A percentile compares a stretch with the other conserved stretches of the same genome.
phyloP scores from a whole-genome alignment of 2,329 filamentous ascomycete genomes.

The Cyphellophora europaea region DNA sequence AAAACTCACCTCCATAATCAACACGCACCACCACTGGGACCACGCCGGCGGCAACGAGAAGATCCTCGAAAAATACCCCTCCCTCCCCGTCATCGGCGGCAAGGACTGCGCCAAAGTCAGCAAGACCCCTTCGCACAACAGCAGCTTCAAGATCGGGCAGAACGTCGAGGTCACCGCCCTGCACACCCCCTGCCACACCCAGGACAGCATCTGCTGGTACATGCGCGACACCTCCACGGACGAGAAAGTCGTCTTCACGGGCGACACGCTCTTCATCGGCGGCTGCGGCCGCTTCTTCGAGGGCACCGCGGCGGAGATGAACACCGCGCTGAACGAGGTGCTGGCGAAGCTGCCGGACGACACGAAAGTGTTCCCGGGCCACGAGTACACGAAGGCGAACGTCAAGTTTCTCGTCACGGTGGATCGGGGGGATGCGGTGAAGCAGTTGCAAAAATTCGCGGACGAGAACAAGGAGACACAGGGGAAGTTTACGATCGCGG shows the following conservation, averaged over 20 bases:
- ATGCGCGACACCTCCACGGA: conserved; percentile 58
- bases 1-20: conserved; percentile 81
- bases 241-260: conserved; percentile 79
- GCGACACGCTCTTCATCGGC: conserved; percentile 91
- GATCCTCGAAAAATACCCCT: conserved; percentile 45
- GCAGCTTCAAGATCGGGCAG: conserved; percentile 71
- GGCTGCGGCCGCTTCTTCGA: conserved; percentile 96
- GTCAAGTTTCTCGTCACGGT: conserved; percentile 60
- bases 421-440: conserved; percentile 36
- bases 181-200: conserved; percentile 96
- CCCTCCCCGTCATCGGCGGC: conserved; percentile 74
- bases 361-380: conserved; percentile 86
- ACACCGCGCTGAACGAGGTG: conserved; percentile 80
- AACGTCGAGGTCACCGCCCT: conserved; percentile 73
- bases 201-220: conserved; percentile 95
- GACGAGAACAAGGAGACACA: conserved; percentile 78
- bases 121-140: conserved; percentile 62
- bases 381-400: conserved; percentile 97
- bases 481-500: conserved; percentile 90
- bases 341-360: conserved; percentile 76
- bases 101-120: conserved; percentile 76
- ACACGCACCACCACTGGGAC: conserved; percentile 94
- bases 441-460: conserved; percentile 68
- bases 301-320: conserved; percentile 80
- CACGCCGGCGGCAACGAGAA: conserved; percentile 87